Conservation (phyloP, 208 protist genomes). For the Leishmania braziliensis region DNA sequence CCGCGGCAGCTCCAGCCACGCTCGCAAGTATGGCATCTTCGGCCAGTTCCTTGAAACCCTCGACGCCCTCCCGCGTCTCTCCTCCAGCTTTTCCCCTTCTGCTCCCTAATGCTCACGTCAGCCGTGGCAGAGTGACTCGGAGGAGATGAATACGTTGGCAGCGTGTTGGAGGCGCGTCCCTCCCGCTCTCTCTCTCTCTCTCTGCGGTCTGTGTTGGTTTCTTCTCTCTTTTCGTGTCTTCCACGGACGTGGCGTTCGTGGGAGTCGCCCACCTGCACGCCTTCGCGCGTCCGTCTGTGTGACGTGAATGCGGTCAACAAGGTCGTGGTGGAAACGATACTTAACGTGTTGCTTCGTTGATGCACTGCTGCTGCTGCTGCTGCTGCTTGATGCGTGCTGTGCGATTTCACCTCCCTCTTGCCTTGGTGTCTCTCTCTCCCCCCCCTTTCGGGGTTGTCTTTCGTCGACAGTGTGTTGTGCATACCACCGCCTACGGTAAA, state of each 20-base stretch:
- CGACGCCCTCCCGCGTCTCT: conserved; percentile 23
- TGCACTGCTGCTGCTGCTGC: neutral
- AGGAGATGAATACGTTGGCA: neutral
- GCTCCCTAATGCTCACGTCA: neutral
- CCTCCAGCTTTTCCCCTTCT: conserved; percentile 8
- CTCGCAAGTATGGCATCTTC: conserved; percentile 44
- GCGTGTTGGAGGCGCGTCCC: neutral
- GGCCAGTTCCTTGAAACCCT: conserved; percentile 35
- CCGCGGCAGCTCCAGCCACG: conserved; percentile 23
- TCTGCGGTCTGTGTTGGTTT: neutral
- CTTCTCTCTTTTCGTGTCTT: neutral
- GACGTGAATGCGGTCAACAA: neutral
- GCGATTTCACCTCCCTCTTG: neutral
- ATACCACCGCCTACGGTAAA: neutral
- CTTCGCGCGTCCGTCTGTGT: neutral
- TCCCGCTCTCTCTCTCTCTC: neutral
- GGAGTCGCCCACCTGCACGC: neutral
- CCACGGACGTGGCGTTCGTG: neutral
- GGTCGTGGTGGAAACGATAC: neutral
- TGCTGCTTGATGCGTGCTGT: neutral
- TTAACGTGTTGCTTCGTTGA: neutral
- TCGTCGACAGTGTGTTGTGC: neutral
- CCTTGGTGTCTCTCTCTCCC: neutral
- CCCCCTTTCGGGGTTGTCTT: neutral
- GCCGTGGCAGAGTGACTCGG: neutral